Evolutionary conservation across 768 basidiomycete species (phyloP).

Genomic region (Hygrocybe coccinea): DNA sequence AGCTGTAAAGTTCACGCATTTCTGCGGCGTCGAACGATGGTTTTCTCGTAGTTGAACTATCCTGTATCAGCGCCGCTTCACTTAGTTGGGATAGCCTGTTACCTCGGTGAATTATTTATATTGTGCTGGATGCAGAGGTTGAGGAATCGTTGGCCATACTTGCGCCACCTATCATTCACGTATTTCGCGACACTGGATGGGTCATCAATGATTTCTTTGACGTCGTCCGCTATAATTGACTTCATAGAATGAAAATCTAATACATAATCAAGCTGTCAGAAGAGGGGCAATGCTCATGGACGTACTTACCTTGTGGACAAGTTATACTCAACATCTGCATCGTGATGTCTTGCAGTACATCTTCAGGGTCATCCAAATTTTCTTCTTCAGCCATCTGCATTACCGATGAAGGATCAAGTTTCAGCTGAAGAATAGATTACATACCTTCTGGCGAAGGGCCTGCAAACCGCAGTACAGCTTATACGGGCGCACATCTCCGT

Average conservation of each 20-base stretch:
- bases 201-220: constrained; percentile 39
- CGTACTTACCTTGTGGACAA: constrained; percentile 38
- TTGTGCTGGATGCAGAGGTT: constrained; percentile 34
- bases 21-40: constrained; percentile 19
- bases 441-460: constrained; percentile 20
- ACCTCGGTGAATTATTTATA: not conserved
- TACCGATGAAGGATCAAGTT: constrained; percentile 3
- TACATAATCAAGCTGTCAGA: not conserved
- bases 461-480: constrained; percentile 24
- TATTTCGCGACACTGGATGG: constrained; percentile 45
- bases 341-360: constrained; percentile 33
- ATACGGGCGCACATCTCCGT: constrained; percentile 14
- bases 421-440: constrained; percentile 14
- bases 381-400: constrained; percentile 27
- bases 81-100: constrained; percentile 8
- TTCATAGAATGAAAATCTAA: constrained; percentile 37
- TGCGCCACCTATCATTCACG: constrained; percentile 26
- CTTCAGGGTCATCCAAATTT: constrained; percentile 23
- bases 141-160: constrained; percentile 37
- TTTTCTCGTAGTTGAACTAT: not conserved
- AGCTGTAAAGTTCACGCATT: constrained; percentile 25
- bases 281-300: not conserved
- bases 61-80: not conserved
- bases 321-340: constrained; percentile 14
- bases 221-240: constrained; percentile 34